Percentiles rank a stretch among this genome's conserved stretches.
Evolutionary conservation across 768 basidiomycete genomes (phyloP).

Genomic region (Lenzites betulinus): DNA sequence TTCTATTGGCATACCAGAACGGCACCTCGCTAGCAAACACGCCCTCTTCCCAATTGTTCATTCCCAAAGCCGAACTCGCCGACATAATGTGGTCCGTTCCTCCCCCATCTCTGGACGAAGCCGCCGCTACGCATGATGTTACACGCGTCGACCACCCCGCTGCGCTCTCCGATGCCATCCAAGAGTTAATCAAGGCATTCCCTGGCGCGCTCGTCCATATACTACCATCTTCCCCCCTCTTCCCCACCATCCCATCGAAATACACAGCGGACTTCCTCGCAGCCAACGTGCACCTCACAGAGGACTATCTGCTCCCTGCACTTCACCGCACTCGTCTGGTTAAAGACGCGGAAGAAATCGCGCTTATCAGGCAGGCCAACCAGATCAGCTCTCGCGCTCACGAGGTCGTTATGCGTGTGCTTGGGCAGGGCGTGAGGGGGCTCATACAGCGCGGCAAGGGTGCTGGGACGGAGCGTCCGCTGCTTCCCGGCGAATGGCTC

Average conservation of each 20-base stretch:
- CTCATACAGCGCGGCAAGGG: conserved; percentile 49
- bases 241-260: conserved; percentile 50
- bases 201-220: conserved; percentile 66
- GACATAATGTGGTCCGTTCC: conserved; percentile 91
- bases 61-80: conserved; percentile 70
- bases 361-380: conserved; percentile 76
- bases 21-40: conserved; percentile 45
- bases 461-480: conserved; percentile 44
- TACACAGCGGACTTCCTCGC: conserved; percentile 42
- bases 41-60: conserved; percentile 65
- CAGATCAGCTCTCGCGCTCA: conserved; percentile 88
- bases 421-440: conserved; percentile 71
- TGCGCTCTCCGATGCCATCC: conserved; percentile 48
- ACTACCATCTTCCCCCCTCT: conserved; percentile 56
- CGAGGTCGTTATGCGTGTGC: conserved; percentile 87
- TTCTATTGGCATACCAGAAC: conserved; percentile 61
- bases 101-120: conserved; percentile 67
- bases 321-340: conserved; percentile 80
- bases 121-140: conserved; percentile 56
- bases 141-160: conserved; percentile 56
- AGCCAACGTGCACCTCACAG: conserved; percentile 45
- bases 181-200: conserved; percentile 46
- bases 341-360: conserved; percentile 77
- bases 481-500: conserved; percentile 80
- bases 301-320: conserved; percentile 70